These are phyloP conservation scores for Vaccinium darrowii DNA, from an alignment of 148 eudicot species.

Conservation along the genomic window DNA sequence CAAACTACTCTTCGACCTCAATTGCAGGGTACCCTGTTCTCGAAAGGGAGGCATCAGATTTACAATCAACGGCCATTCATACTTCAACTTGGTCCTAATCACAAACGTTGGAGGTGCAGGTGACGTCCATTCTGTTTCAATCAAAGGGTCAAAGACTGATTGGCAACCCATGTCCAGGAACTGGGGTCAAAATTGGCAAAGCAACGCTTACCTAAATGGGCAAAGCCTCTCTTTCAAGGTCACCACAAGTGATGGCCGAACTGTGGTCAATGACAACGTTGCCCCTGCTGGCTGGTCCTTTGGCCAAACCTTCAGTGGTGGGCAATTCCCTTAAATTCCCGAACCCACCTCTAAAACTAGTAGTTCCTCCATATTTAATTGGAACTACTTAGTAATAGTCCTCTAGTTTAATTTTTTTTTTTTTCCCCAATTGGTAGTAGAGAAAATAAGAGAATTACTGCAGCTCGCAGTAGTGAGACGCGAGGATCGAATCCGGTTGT, in stretches of 20 bases:
- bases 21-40: slow-evolving; percentile 59
- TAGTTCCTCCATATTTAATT: slow-evolving; percentile 11
- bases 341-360: neutral
- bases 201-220: slow-evolving; percentile 54
- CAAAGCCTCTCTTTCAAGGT: slow-evolving; percentile 71
- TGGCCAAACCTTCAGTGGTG: slow-evolving; percentile 64
- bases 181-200: slow-evolving; percentile 91
- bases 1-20: neutral
- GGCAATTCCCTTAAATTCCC: slow-evolving; percentile 35
- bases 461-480: neutral
- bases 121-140: slow-evolving; percentile 57
- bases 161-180: slow-evolving; percentile 80
- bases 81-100: slow-evolving; percentile 74
- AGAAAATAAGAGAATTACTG: neutral
- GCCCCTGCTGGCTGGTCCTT: slow-evolving; percentile 71
- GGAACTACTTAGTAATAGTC: slow-evolving; percentile 3
- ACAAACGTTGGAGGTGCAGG: slow-evolving; percentile 89
- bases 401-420: neutral
- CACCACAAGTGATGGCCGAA: slow-evolving; percentile 66
- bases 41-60: slow-evolving; percentile 73
- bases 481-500: neutral
- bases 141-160: slow-evolving; percentile 58
- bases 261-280: slow-evolving; percentile 47
- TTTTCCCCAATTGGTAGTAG: neutral
- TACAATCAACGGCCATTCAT: slow-evolving; percentile 79